Evolutionary conservation across 2,329 filamentous ascomycete genomes (phyloP), one percentile per base, ranked within the genome.

Genomic region (Colletotrichum sp.): DNA sequence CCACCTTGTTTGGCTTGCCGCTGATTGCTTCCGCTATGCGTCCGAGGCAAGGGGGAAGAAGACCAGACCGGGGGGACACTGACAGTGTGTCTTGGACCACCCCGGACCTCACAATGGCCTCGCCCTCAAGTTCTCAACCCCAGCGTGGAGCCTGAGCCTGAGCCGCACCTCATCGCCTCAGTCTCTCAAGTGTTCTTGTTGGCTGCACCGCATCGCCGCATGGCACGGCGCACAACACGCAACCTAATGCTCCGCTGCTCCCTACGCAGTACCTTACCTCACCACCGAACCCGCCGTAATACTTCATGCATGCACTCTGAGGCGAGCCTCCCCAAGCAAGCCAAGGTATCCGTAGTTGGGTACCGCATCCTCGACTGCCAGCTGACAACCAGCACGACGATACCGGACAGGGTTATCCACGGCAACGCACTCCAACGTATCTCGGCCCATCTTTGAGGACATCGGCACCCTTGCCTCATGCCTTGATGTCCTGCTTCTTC

Each of bases 91-190:
- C 36, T 66, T 48, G 62, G 38, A 30, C 34, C 34, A 52, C 36
- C 69, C 61, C 48, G 61, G 69, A 34, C 69, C 69, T 66, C 32
- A 66, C 43, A 66, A 71, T 28, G 61, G 61, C 61, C 69, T 65
- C 68, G 55, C 32, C 24, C 58, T 36, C 66, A 15, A 30, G 34
- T 36, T 38, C 26, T 30, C 30, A 66, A 64, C 58, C 58, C 58
- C 58, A 32, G 58, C 58, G 18, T 12, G 18, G 38, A 43, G 38
- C 43, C 43, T 10, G 6, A 43, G 38, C 38, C 18, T 10, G 38
- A 48, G 43, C 43, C 43, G 43, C 43, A 48, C 43, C n/a, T 48
- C n/a, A 48, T 48, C 43, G 43, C 38, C 38, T 43, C 38, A 43
- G 38, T 43, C 38, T 43, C 38, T 43, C 18, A 32, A 38, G 56